These are phyloP conservation scores for Puccinia polysora DNA, from an alignment of 1,284 basidiomycete species.

Conservation along the genomic window DNA sequence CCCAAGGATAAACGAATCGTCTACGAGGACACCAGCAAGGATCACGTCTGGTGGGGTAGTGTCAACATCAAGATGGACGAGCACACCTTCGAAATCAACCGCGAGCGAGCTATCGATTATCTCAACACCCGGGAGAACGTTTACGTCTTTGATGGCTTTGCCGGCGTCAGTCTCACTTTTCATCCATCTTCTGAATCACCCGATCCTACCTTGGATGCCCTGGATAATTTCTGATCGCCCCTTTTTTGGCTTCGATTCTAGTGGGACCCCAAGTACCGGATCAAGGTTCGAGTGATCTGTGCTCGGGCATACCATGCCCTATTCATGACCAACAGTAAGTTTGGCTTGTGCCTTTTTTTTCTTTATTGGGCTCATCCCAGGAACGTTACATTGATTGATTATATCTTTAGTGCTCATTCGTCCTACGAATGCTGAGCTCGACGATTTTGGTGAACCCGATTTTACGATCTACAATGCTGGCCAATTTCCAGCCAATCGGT, in stretches of 20 bases:
- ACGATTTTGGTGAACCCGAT: slow-evolving; percentile 94
- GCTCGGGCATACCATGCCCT: slow-evolving; percentile 97
- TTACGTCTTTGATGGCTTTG: slow-evolving; percentile 97
- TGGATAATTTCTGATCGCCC: background rate
- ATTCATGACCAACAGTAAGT: slow-evolving; percentile 79
- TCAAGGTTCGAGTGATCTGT: slow-evolving; percentile 99
- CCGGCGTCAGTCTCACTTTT: slow-evolving; percentile 58
- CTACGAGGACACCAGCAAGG: slow-evolving; percentile 92
- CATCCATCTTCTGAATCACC: background rate
- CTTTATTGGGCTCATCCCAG: slow-evolving; percentile 18
- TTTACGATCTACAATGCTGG: slow-evolving; percentile 99
- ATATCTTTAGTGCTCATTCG: slow-evolving; percentile 82
- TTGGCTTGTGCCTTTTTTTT: slow-evolving; percentile 42
- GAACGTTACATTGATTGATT: slow-evolving; percentile 23
- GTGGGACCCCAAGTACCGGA: slow-evolving; percentile 99
- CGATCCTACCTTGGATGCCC: too few relatives aligned
- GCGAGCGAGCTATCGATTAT: slow-evolving; percentile 99
- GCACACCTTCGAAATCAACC: slow-evolving; percentile 99
- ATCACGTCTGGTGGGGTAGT: slow-evolving; percentile 99
- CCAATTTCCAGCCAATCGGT: slow-evolving; percentile 99
- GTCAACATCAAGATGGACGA: slow-evolving; percentile 99
- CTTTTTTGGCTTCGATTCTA: slow-evolving; percentile 29
- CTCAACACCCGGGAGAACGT: slow-evolving; percentile 98
- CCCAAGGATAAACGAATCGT: slow-evolving; percentile 99
- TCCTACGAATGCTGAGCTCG: slow-evolving; percentile 88